Base-by-base conservation (phyloP, 2,329 filamentous ascomycete species). In the Sodiomyces alkalinus region DNA sequence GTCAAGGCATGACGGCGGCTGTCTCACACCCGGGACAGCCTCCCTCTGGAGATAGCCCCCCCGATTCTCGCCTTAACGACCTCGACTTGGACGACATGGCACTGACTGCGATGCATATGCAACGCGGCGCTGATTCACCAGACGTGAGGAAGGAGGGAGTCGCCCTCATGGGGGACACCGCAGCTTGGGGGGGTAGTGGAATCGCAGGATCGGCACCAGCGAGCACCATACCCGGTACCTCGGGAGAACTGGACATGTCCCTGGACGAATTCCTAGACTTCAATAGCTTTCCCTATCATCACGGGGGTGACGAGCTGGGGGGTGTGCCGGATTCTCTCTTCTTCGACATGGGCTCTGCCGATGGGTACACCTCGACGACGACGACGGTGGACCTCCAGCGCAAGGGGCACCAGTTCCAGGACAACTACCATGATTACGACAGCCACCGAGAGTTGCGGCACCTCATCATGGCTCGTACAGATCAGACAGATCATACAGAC, bases 251-350 rank as follows among this genome's bases (percentile, higher is more conserved):
- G 24, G 32, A 30, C 19, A 33, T 56, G 26, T 32, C 43, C 12
- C 37, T 45, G 14, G 33, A 42, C 13, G 33, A 52, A 7, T 42
- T 57, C 1, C 27, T 48, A 28, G 31, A 37, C 4, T 34, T 51
- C 8, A 37, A 49, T 10, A 31, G 33, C 28, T 18, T 26, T 22
- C 20, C 28, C 27, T 16, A 22, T 27, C n/a, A n/a, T n/a, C n/a
- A n/a, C n/a, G 26, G 25, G 27, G 36, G 20, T 16, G 29, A 38
- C 29, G 36, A 34, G 27, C 26, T 34, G 14, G 15, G 29, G 19
- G 27, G 28, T 25, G 17, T 30, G 24, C 29, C 36, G 33, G 36
- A 36, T 28, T 34, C 36, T 29, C 31, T 36, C 31, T 32, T 36
- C 29, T 34, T 29, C 34, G 35, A 38, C 20, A 30, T 38, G 16